Percentiles rank a stretch among this genome's conserved stretches.
Evolutionary conservation across 495 filamentous ascomycete species (phyloP).

Genomic region (Aspergillus sparsus): DNA sequence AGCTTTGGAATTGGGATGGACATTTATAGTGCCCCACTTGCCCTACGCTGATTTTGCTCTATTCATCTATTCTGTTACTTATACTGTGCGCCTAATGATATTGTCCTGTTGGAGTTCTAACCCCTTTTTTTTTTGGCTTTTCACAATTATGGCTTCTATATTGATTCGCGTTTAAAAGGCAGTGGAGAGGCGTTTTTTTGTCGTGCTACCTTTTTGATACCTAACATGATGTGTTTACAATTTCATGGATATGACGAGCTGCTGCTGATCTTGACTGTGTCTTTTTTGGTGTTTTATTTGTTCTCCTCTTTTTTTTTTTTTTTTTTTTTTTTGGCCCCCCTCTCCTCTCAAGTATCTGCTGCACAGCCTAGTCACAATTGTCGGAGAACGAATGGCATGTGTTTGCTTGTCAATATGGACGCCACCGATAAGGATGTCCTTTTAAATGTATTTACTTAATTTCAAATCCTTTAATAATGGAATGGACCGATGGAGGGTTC

Average conservation of each 20-base stretch:
- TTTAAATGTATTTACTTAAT: slow-evolving; percentile 6
- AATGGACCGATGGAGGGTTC: slow-evolving; percentile 2
- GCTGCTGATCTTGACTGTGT: slow-evolving; percentile 2
- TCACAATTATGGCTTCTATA: slow-evolving; percentile 5
- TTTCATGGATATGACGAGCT: slow-evolving; percentile 11
- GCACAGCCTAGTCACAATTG: no score
- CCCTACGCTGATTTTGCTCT: not conserved
- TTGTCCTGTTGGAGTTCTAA: not conserved
- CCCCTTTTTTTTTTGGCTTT: slow-evolving; percentile 8
- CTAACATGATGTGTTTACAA: slow-evolving; percentile 19
- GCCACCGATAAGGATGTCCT: slow-evolving; percentile 2
- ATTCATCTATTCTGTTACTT: not conserved
- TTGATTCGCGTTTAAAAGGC: slow-evolving; percentile 30
- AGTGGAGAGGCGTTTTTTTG: slow-evolving; percentile 38
- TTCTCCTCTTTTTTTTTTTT: not conserved
- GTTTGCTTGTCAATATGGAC: not conserved
- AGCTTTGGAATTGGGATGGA: no score
- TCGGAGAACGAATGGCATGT: no score
- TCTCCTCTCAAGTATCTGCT: not conserved
- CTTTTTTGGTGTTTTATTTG: not conserved
- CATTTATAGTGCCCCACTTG: no score
- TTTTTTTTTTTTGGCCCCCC: slow-evolving; percentile 7
- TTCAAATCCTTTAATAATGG: slow-evolving; percentile 1
- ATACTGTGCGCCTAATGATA: slow-evolving; percentile 1
- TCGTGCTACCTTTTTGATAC: slow-evolving; percentile 23